A percentile compares a stretch with the other conserved stretches of the same genome.
Conservation (phyloP, 495 filamentous ascomycete species). For the Xylaria telfairii region DNA sequence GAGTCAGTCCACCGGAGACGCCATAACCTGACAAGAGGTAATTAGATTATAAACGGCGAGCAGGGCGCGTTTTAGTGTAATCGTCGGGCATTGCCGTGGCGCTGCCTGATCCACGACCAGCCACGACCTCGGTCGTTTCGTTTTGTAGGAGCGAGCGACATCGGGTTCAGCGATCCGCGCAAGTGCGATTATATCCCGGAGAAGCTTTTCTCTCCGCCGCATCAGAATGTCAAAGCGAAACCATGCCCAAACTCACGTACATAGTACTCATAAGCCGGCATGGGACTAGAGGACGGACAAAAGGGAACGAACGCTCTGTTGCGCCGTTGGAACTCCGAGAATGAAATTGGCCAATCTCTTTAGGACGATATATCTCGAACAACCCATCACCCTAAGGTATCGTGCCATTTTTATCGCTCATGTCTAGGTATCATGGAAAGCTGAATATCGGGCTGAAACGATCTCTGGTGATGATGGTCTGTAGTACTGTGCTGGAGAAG, state of each 20-base stretch:
- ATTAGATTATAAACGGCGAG: slow-evolving; percentile 14
- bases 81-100: slow-evolving; percentile 18
- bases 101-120: slow-evolving; percentile 10
- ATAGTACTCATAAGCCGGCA: too few relatives aligned
- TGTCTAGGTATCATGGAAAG: not conserved
- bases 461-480: slow-evolving; percentile 12
- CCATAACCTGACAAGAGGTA: slow-evolving; percentile 9
- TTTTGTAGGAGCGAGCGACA: slow-evolving; percentile 15
- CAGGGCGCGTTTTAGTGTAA: slow-evolving; percentile 1
- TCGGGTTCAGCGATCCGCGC: not conserved
- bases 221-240: not conserved
- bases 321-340: not conserved
- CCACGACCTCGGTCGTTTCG: slow-evolving; percentile 3
- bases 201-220: not conserved
- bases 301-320: not conserved
- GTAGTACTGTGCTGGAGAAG: too few relatives aligned
- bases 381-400: not conserved
- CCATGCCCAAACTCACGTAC: not conserved
- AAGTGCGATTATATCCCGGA: not conserved
- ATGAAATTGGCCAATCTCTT: not conserved
- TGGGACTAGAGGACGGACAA: not conserved
- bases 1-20: slow-evolving; percentile 4
- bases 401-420: not conserved
- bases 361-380: not conserved
- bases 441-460: not conserved